Evolutionary conservation across 495 filamentous ascomycete genomes (phyloP), one percentile per base, ranked within the genome.

Genomic region (Terfezia claveryi): DNA sequence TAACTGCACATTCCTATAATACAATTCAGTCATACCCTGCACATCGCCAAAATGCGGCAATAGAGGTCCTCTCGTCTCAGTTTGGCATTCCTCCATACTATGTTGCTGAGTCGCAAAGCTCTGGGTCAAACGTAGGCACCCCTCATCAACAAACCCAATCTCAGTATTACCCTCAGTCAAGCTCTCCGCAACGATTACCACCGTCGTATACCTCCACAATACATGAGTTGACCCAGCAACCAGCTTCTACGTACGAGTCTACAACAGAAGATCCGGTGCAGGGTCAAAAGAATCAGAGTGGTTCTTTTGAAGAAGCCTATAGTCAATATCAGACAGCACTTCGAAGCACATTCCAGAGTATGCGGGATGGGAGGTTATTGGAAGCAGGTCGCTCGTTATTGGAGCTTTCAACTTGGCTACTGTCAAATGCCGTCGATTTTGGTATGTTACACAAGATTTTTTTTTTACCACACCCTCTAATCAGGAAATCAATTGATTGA

Each of bases 341-440:
- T 51, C 78, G 78, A 64, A 75, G 73, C 49, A 82, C 83, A 17
- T 91, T 92, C 62, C 78, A 82, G 59, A 75, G 83, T 58, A 81
- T 81, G 54, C 79, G 77, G 55, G 76, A 76, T 58, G 83, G 85
- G n/a, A 68, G 75, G 57, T 74, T 98, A 62, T 72, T 75, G 38
- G 76, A 85, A 54, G 85, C 87, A 37, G 81, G 80, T 58, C 72
- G 73, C 58, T 81, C 80, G 14, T 72, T 98, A 32, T 67, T 92
- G 51, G 73, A 80, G 55, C 76, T 94, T 59, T 92, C 87, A 23
- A 77, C 83, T 56, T 95, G 87, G 84, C 70, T 98, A 49, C 68
- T 94, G 58, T 75, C 79, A 49, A 82, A 88, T 68, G 85, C 83
- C 38, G 79, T 78, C 61, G 79, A 83, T 56, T 72, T 98, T 64